phyloP scores from a whole-genome alignment of 2,329 filamentous ascomycete species.

The Aspergillus oerlinghausenensis region DNA sequence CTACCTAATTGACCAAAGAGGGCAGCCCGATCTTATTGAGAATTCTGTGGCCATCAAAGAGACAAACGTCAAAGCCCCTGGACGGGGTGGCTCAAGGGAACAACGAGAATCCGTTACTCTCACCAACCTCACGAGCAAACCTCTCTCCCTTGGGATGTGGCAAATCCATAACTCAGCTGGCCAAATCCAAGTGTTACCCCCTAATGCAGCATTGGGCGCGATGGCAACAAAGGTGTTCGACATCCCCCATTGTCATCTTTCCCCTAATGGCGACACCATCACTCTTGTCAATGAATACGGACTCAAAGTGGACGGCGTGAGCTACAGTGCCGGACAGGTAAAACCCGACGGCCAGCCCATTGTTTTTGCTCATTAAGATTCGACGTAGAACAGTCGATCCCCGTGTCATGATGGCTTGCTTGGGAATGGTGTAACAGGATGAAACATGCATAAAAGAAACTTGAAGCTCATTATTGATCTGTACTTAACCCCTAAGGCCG shows the following conservation, averaged over 20 bases:
- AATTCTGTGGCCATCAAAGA: constrained; percentile 1
- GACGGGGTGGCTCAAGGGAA: background rate
- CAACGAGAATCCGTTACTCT: background rate
- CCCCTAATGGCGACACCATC: constrained; percentile 2
- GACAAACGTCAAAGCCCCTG: background rate
- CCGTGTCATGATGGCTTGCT: background rate
- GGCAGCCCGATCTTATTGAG: background rate
- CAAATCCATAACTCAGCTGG: background rate
- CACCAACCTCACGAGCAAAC: constrained; percentile 1
- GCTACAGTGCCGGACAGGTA: constrained; percentile 3
- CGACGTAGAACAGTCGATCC: background rate
- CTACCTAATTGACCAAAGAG: background rate
- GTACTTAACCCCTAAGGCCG: too few relatives aligned
- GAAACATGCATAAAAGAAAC: too few relatives aligned
- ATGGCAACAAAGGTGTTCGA: background rate
- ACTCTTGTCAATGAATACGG: constrained; percentile 1
- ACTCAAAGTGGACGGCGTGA: constrained; percentile 4
- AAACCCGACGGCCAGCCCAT: background rate
- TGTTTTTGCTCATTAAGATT: background rate
- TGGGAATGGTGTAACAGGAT: background rate
- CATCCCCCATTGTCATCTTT: constrained; percentile 1
- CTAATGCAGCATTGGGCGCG: background rate
- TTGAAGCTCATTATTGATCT: too few relatives aligned
- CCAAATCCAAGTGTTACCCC: background rate
- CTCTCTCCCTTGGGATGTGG: background rate